Conservation (phyloP, 495 filamentous ascomycete genomes). For the Penicillium subrubescens region DNA sequence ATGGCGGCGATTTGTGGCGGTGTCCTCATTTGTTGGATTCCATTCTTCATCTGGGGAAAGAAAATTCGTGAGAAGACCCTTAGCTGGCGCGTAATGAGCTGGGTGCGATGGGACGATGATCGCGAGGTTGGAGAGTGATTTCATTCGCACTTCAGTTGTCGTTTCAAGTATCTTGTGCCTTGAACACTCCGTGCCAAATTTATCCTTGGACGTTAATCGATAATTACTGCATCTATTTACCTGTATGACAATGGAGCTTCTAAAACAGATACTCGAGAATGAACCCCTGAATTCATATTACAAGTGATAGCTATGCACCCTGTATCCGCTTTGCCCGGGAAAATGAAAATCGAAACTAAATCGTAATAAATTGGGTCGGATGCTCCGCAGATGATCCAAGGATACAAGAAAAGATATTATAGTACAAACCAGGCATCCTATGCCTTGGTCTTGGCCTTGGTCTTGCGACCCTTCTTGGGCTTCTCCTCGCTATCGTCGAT, state of each 20-base stretch:
- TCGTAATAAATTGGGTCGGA: neutral
- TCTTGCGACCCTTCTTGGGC: conserved; percentile 52
- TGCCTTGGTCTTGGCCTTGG: conserved; percentile 49
- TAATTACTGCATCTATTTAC: neutral
- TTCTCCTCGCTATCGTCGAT: conserved; percentile 51
- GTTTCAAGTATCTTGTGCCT: neutral
- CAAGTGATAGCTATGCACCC: neutral
- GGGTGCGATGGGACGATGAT: conserved; percentile 50
- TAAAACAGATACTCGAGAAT: neutral
- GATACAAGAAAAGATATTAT: conserved; percentile 7
- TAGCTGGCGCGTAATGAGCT: conserved; percentile 48
- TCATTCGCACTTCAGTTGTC: neutral
- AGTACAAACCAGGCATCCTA: conserved; percentile 12
- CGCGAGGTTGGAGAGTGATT: conserved; percentile 52
- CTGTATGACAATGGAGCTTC: no score
- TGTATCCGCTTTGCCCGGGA: neutral
- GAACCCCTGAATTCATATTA: neutral
- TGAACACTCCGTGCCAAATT: neutral
- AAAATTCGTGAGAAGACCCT: conserved; percentile 44
- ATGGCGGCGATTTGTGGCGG: conserved; percentile 54
- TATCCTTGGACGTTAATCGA: neutral
- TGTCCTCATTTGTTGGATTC: conserved; percentile 42
- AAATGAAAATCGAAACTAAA: neutral
- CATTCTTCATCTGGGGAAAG: conserved; percentile 54
- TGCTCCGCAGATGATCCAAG: neutral